phyloP scores from a whole-genome alignment of 2,329 filamentous ascomycete genomes.

The Fusarium redolens region DNA sequence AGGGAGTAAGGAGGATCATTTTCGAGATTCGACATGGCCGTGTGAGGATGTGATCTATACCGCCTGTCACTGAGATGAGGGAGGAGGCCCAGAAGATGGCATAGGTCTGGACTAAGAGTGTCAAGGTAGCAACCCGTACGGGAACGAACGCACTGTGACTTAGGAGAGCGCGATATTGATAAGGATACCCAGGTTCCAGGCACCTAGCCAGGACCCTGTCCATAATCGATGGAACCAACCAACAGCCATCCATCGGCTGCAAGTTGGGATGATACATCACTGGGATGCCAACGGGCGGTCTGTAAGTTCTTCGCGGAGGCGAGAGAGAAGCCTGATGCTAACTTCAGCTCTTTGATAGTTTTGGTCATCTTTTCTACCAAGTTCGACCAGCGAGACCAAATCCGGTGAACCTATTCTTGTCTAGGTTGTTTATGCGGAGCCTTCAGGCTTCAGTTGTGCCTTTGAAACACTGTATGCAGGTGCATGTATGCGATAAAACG shows the following conservation, averaged over 20 bases:
- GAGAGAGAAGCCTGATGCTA: conserved; percentile 11
- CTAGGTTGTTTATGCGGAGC: conserved; percentile 12
- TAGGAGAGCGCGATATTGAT: conserved; percentile 28
- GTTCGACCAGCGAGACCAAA: not conserved
- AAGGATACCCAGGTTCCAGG: conserved; percentile 4
- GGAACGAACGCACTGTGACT: conserved; percentile 33
- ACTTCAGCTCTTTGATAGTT: conserved; percentile 10
- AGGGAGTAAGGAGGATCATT: conserved; percentile 40
- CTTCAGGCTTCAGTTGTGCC: conserved; percentile 14
- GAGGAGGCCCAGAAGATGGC: conserved; percentile 33
- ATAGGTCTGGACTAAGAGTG: conserved; percentile 24
- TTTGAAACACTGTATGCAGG: conserved; percentile 21
- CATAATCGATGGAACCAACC: conserved; percentile 18
- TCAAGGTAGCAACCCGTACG: conserved; percentile 37
- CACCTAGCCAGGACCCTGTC: conserved; percentile 7
- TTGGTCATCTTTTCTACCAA: conserved; percentile 5
- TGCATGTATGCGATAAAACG: conserved; percentile 4
- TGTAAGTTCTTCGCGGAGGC: conserved; percentile 1
- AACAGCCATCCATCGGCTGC: conserved; percentile 9
- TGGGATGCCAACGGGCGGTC: conserved; percentile 30
- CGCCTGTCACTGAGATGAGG: conserved; percentile 26
- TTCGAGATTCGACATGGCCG: conserved; percentile 32
- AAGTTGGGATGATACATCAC: conserved; percentile 34
- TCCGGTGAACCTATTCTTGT: not conserved
- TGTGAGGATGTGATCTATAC: conserved; percentile 19